Evolutionary conservation across 78 protist species (phyloP).

Genomic region (Tieghemostelium lacteum): DNA sequence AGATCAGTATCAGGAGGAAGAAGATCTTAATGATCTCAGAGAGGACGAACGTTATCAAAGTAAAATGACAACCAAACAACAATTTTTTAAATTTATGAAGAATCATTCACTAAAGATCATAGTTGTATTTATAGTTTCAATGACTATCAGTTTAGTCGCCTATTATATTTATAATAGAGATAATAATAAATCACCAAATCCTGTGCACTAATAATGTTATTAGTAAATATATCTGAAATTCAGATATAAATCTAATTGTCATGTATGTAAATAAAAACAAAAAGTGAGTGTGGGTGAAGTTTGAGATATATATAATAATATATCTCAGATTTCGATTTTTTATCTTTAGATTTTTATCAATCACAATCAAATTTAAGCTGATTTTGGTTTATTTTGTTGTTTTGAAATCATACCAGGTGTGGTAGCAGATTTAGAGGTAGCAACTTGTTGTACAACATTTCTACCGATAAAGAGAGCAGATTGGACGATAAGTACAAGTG

Average conservation of each 20-base stretch:
- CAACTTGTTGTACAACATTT: too few species aligned
- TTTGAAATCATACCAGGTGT: neutral
- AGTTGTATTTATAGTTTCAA: constrained; percentile 14
- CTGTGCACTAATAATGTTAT: too few species aligned
- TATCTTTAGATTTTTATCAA: too few species aligned
- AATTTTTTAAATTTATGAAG: constrained; percentile 11
- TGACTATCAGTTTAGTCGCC: constrained; percentile 14
- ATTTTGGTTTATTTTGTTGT: neutral
- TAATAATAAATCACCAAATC: neutral
- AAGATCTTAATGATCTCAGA: constrained; percentile 61
- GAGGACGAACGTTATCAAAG: neutral
- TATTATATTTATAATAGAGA: neutral
- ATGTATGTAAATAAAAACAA: too few species aligned
- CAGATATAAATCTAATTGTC: too few species aligned
- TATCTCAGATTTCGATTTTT: too few species aligned
- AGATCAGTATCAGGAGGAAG: constrained; percentile 48
- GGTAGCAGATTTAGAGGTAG: neutral
- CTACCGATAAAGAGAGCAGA: constrained; percentile 44
- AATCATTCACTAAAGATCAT: constrained; percentile 30
- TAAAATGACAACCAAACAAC: neutral
- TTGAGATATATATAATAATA: too few species aligned
- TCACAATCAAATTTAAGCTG: neutral
- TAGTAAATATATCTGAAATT: too few species aligned
- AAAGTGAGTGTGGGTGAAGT: too few species aligned
- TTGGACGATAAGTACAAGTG: constrained; percentile 71